A percentile compares a stretch with the other conserved stretches of the same genome.
These are phyloP conservation scores for Wickerhamomyces ciferrii DNA, from an alignment of 805 yeast genomes.

Conservation along the genomic window DNA sequence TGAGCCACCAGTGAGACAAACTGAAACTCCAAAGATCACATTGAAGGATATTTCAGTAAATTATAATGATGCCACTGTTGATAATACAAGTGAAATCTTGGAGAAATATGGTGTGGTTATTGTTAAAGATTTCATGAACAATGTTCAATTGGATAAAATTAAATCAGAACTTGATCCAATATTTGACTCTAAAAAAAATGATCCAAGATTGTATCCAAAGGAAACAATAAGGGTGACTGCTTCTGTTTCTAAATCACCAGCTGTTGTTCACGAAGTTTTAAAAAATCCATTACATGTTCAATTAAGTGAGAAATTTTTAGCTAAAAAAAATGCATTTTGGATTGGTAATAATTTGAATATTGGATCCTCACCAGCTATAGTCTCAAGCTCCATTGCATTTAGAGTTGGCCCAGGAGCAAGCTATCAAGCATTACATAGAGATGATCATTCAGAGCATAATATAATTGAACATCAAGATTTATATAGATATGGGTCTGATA, in stretches of 20 bases:
- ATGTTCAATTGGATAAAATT: slow-evolving; percentile 7
- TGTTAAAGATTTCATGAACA: slow-evolving; percentile 10
- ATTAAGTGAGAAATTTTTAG: slow-evolving; percentile 17
- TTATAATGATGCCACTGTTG: slow-evolving; percentile 3
- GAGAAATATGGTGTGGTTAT: slow-evolving; percentile 19
- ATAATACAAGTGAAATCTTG: slow-evolving; percentile 7
- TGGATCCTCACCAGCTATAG: slow-evolving; percentile 19
- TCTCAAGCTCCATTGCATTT: slow-evolving; percentile 16
- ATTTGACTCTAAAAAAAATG: slow-evolving; percentile 10
- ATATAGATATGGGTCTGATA: slow-evolving; percentile 17
- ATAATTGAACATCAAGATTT: slow-evolving; percentile 9
- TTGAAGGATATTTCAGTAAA: background rate
- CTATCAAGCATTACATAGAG: slow-evolving; percentile 20
- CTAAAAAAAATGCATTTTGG: slow-evolving; percentile 16
- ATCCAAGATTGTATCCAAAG: slow-evolving; percentile 18
- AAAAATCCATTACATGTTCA: slow-evolving; percentile 14
- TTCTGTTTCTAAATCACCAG: slow-evolving; percentile 13
- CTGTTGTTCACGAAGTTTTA: slow-evolving; percentile 13
- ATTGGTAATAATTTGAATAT: slow-evolving; percentile 16
- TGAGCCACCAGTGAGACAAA: background rate
- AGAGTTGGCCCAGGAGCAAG: slow-evolving; percentile 24
- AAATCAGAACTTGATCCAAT: slow-evolving; percentile 12
- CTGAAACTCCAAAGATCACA: background rate
- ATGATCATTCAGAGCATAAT: slow-evolving; percentile 22
- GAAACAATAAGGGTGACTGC: slow-evolving; percentile 16